Conservation (phyloP, 1,284 basidiomycete species). For the Sporisorium sorghi region DNA sequence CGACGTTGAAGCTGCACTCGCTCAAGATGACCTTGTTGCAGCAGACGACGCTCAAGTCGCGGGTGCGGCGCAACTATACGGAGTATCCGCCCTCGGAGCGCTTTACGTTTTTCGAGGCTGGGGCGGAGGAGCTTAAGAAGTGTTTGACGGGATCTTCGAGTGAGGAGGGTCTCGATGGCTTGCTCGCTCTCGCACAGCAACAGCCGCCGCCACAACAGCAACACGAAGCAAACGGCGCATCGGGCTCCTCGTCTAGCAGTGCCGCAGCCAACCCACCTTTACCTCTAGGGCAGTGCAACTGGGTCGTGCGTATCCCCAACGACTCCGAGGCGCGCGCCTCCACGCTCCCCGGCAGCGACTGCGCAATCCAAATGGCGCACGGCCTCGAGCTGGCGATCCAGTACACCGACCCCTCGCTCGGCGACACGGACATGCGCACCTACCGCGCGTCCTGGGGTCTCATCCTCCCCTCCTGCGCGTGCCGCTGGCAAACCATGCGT, state of each 20-base stretch:
- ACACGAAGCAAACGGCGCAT: neutral
- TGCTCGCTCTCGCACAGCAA: constrained; percentile 36
- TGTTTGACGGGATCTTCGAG: constrained; percentile 14
- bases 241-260: constrained; percentile 1
- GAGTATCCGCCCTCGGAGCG: constrained; percentile 46
- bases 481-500: constrained; percentile 46
- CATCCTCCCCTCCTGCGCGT: constrained; percentile 48
- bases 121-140: constrained; percentile 29
- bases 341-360: constrained; percentile 42
- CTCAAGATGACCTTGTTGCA: constrained; percentile 48
- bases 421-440: constrained; percentile 26
- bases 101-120: constrained; percentile 45
- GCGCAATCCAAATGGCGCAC: constrained; percentile 47
- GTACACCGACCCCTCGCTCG: constrained; percentile 35
- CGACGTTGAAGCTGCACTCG: constrained; percentile 38
- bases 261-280: neutral
- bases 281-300: constrained; percentile 38
- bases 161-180: constrained; percentile 23
- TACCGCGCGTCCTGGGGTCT: constrained; percentile 42
- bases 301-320: constrained; percentile 48
- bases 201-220: constrained; percentile 26
- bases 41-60: constrained; percentile 49
- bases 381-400: constrained; percentile 45
- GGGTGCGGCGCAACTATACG: constrained; percentile 37
- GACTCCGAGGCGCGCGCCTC: constrained; percentile 47